Conservation (phyloP, 768 basidiomycete genomes). For the Postia placenta region DNA sequence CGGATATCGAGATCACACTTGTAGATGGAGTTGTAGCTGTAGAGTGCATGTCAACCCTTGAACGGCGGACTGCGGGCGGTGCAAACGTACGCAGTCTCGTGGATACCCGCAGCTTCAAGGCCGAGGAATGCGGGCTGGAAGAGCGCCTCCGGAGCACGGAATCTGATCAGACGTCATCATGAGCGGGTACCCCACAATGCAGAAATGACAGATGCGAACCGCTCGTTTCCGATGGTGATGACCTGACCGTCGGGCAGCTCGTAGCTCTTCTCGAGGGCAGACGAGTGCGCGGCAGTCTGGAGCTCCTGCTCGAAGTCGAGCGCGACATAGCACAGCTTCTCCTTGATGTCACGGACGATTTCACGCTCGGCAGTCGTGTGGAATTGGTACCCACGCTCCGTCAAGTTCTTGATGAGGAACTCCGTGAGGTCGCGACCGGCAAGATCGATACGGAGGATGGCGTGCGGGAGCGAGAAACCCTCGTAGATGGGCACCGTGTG, state of each 20-base stretch:
- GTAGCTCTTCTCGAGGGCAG: constrained; percentile 65
- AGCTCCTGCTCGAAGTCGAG: constrained; percentile 71
- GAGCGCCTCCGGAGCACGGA: constrained; percentile 91
- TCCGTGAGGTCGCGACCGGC: constrained; percentile 63
- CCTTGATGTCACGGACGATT: constrained; percentile 68
- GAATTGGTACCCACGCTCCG: constrained; percentile 60
- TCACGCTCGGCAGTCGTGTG: constrained; percentile 55
- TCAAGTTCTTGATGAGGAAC: constrained; percentile 47
- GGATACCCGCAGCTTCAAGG: constrained; percentile 65
- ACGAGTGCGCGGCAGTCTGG: constrained; percentile 60
- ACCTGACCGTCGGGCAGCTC: constrained; percentile 66
- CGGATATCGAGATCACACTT: constrained; percentile 60
- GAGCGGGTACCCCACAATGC: background rate
- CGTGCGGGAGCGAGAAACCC: constrained; percentile 64
- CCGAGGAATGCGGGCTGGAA: constrained; percentile 92
- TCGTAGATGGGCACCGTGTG: constrained; percentile 74
- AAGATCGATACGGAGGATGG: constrained; percentile 61
- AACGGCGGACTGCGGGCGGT: background rate
- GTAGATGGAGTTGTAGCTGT: constrained; percentile 72
- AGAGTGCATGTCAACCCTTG: background rate
- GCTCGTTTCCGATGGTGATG: constrained; percentile 82
- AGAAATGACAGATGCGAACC: constrained; percentile 30
- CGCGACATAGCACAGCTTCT: constrained; percentile 77
- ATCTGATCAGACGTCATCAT: constrained; percentile 29
- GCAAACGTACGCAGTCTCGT: constrained; percentile 71